Evolutionary conservation across 75 land plant species (phyloP), one percentile per base, ranked within the genome.

Genomic region (Cunninghamia lanceolata): DNA sequence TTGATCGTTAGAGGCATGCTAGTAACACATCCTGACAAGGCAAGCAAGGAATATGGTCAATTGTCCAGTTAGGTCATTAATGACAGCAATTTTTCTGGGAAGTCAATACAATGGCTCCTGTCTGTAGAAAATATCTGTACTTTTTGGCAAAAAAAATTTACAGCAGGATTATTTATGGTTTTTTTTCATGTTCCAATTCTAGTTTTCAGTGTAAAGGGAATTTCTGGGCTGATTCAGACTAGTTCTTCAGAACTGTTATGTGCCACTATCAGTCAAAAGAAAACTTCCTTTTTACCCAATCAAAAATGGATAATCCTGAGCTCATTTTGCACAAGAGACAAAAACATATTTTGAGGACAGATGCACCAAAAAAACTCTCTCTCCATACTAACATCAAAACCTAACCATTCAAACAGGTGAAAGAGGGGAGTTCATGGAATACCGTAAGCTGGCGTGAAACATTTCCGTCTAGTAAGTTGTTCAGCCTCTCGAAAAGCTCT

Each of bases 401-500:
- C 79, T 35, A 35, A 32, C 43, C 39, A 85, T 85, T 16, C 32
- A 85, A 46, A 39, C 50, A 43, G 28, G 28, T 83, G 16, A 39
- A 85, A 77, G n/a, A 43, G 36, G 32, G n/a, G 11, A 34, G 3
- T 25, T 8, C 11, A 3, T 9, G 8, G 30, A 47, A 52, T 88
- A 88, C 89, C 80, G 76, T 88, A 36, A 88, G 43, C 47, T 88
- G 38, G 47, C 38, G 11, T 19, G 83, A 78, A 73, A 38, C 70
- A 73, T 88, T 63, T 34, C n/a, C 6, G 36, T 82, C 89, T 16
- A 88, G 73, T 25, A 88, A 19, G n/a, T 15, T 38, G 34, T 83
- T 45, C 36, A 88, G 68, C 43, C 89, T 86, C 38, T 88, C 66
- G 35, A 42, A 38, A 30, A 88, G 76, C 39, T 85, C 89, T 76